A percentile compares a stretch with the other conserved stretches of the same genome.
phyloP scores from a whole-genome alignment of 2,329 filamentous ascomycete species.

The Cladosporium phlei region DNA sequence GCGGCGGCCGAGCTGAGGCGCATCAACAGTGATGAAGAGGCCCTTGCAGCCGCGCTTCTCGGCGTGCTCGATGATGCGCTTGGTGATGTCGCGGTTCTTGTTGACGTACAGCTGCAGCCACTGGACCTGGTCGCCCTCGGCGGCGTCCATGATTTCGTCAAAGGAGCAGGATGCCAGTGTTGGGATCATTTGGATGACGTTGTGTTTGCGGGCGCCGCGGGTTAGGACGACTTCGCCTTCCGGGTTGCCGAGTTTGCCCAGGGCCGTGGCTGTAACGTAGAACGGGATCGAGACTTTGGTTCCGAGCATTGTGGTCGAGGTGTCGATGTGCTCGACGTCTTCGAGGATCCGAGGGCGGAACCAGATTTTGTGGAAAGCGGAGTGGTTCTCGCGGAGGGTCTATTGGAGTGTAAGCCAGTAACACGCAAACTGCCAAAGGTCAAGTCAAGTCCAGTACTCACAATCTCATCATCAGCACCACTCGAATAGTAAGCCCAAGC shows the following conservation, averaged over 20 bases:
- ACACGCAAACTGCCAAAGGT: neutral
- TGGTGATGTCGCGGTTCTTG: constrained; percentile 86
- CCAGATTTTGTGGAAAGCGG: constrained; percentile 94
- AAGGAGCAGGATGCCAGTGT: constrained; percentile 95
- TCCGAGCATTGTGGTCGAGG: constrained; percentile 89
- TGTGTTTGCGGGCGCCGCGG: constrained; percentile 74
- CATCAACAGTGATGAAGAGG: constrained; percentile 97
- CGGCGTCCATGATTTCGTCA: constrained; percentile 91
- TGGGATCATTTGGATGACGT: constrained; percentile 97
- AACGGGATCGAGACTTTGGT: constrained; percentile 79
- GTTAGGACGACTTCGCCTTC: constrained; percentile 94
- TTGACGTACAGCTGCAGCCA: constrained; percentile 91
- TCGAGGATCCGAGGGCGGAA: constrained; percentile 86
- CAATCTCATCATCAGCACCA: constrained; percentile 84
- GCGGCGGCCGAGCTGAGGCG: constrained; percentile 85
- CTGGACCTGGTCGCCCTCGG: constrained; percentile 73
- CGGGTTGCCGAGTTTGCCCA: constrained; percentile 89
- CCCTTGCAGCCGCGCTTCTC: constrained; percentile 89
- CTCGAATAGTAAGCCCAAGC: constrained; percentile 98
- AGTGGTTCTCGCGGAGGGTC: constrained; percentile 94
- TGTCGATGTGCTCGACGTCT: constrained; percentile 82
- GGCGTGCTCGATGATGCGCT: constrained; percentile 84
- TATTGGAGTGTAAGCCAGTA: constrained; percentile 35
- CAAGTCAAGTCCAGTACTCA: constrained; percentile 45
- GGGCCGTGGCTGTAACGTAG: constrained; percentile 92